Conservation (phyloP, 129 eudicot genomes). For the Tanacetum coccineum region DNA sequence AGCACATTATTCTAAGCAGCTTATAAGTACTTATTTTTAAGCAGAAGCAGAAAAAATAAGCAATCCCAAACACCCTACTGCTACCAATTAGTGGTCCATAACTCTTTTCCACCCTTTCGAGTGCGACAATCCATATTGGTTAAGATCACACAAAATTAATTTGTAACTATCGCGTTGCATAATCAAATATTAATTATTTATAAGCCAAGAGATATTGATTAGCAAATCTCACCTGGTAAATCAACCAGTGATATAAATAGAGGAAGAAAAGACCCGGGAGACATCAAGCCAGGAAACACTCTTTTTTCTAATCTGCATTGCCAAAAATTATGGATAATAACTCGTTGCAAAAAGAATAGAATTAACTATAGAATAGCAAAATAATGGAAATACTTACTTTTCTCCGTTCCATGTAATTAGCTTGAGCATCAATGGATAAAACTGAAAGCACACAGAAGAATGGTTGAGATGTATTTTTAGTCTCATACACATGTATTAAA, state of each 20-base stretch:
- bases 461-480: slow-evolving; percentile 1
- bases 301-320: slow-evolving; percentile 62
- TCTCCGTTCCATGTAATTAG: slow-evolving; percentile 95
- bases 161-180: slow-evolving; percentile 12
- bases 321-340: neutral
- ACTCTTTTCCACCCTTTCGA: slow-evolving; percentile 84
- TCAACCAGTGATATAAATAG: slow-evolving; percentile 79
- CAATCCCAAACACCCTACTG: too few relatives aligned
- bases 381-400: slow-evolving; percentile 51
- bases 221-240: slow-evolving; percentile 60
- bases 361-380: neutral
- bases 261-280: slow-evolving; percentile 93
- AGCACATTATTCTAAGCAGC: too few relatives aligned
- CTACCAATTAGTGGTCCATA: slow-evolving; percentile 88
- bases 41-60: too few relatives aligned
- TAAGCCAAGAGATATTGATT: neutral
- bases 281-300: slow-evolving; percentile 65
- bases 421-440: slow-evolving; percentile 84
- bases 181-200: neutral
- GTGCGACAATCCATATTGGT: slow-evolving; percentile 80
- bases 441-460: slow-evolving; percentile 43
- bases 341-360: neutral
- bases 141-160: slow-evolving; percentile 19
- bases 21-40: too few relatives aligned
- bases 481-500: neutral